phyloP scores from a whole-genome alignment of 768 basidiomycete species.

The Amanita jacksonii region DNA sequence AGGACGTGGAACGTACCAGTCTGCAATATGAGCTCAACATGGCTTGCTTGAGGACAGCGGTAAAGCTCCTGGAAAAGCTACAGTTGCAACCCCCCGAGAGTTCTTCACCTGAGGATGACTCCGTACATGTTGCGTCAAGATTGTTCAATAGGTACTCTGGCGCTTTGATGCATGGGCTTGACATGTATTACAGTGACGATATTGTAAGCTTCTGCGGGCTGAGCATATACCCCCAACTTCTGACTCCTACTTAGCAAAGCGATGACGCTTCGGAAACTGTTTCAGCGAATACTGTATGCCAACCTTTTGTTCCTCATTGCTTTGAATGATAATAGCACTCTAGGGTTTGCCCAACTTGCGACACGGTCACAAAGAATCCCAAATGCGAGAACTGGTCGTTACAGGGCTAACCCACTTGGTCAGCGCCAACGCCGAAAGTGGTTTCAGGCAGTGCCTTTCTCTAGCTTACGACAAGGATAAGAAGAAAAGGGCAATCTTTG shows the following conservation, averaged over 20 bases:
- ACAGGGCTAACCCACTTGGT: conserved; percentile 75
- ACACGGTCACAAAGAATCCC: conserved; percentile 41
- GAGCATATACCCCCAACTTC: neutral
- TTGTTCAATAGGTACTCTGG: conserved; percentile 73
- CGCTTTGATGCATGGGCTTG: conserved; percentile 53
- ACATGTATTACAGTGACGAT: conserved; percentile 38
- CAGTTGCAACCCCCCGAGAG: conserved; percentile 50
- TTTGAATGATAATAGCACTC: neutral
- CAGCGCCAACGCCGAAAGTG: conserved; percentile 76
- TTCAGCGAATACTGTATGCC: conserved; percentile 39
- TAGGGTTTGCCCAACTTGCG: conserved; percentile 27
- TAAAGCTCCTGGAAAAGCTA: conserved; percentile 68
- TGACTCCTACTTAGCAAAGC: conserved; percentile 25
- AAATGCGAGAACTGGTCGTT: conserved; percentile 69
- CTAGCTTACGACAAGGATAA: conserved; percentile 69
- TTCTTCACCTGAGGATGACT: conserved; percentile 49
- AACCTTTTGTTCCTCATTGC: conserved; percentile 28
- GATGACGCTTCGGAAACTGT: conserved; percentile 26
- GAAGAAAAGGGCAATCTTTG: conserved; percentile 68
- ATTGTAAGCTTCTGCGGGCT: conserved; percentile 15
- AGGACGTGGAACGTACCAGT: conserved; percentile 27
- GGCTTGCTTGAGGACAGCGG: conserved; percentile 62
- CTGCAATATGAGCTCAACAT: conserved; percentile 62
- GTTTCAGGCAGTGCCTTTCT: conserved; percentile 79
- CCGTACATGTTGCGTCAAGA: conserved; percentile 60